Percentiles rank a stretch among this genome's conserved stretches.
These are phyloP conservation scores for Fonsecaea erecta DNA, from an alignment of 2,329 filamentous ascomycete species.

Conservation along the genomic window DNA sequence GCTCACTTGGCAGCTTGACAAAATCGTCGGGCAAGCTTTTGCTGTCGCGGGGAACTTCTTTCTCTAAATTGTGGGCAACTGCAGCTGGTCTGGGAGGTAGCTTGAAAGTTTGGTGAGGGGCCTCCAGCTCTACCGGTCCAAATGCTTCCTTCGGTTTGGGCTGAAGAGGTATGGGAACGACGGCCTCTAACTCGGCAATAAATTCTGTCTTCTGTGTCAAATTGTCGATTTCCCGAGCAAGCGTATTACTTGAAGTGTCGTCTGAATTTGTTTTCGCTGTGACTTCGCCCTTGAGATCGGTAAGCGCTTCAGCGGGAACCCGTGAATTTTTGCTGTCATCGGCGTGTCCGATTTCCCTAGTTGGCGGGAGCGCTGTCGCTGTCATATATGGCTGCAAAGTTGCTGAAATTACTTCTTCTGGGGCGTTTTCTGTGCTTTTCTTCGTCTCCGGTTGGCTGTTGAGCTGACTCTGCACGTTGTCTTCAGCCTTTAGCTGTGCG, in stretches of 20 bases:
- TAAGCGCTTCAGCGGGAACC: neutral
- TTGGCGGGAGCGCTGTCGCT: neutral
- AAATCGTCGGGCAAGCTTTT: constrained; percentile 26
- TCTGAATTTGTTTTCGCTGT: neutral
- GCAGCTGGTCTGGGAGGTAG: constrained; percentile 31
- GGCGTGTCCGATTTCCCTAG: neutral
- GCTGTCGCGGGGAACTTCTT: constrained; percentile 23
- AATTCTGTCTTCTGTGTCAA: constrained; percentile 19
- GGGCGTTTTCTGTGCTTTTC: neutral
- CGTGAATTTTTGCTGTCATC: neutral
- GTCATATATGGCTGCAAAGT: neutral
- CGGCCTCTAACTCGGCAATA: constrained; percentile 36
- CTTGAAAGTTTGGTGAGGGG: constrained; percentile 32
- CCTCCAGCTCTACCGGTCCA: constrained; percentile 34
- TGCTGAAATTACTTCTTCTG: neutral
- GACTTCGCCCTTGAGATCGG: neutral
- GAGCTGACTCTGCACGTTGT: neutral
- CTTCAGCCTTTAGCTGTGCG: constrained; percentile 7
- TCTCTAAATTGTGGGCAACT: constrained; percentile 12
- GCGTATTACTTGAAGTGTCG: neutral
- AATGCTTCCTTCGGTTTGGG: constrained; percentile 10
- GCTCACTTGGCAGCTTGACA: constrained; percentile 26
- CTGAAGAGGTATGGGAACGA: constrained; percentile 15
- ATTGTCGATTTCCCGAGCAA: neutral
- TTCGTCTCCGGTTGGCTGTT: neutral